phyloP scores from a whole-genome alignment of 805 yeast species.

The Kluyveromyces siamensis region DNA sequence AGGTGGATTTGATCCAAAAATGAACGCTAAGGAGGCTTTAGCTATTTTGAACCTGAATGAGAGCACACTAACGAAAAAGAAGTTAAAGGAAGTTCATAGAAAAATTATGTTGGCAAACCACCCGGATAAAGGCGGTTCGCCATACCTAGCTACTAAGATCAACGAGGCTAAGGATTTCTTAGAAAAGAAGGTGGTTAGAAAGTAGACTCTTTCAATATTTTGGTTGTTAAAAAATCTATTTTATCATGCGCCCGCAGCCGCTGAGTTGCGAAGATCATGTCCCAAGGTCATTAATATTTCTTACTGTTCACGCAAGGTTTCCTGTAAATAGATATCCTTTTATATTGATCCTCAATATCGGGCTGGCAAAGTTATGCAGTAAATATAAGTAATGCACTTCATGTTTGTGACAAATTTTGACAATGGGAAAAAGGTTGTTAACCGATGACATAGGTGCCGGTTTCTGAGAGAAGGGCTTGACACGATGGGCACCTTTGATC shows the following conservation, averaged over 20 bases:
- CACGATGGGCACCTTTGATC: constrained; percentile 12
- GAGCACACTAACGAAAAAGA: constrained; percentile 49
- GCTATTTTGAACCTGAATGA: constrained; percentile 73
- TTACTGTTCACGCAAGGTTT: background rate
- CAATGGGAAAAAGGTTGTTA: background rate
- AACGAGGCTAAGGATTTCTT: constrained; percentile 73
- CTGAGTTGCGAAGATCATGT: background rate
- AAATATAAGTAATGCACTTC: background rate
- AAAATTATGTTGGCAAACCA: constrained; percentile 85
- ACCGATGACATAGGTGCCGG: background rate
- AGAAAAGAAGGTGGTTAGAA: constrained; percentile 24
- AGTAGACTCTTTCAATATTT: constrained; percentile 1
- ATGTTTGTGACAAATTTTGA: background rate
- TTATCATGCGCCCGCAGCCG: no score
- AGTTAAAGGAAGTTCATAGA: constrained; percentile 77
- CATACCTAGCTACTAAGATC: constrained; percentile 81
- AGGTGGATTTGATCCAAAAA: constrained; percentile 90
- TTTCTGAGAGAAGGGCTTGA: background rate
- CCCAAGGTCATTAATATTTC: background rate
- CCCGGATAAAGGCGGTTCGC: constrained; percentile 93
- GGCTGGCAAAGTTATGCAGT: background rate
- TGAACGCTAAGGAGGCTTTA: constrained; percentile 83
- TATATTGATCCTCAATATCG: background rate
- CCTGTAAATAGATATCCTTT: background rate
- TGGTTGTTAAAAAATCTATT: no score